Evolutionary conservation across 768 basidiomycete species (phyloP).

Genomic region (Naganishia antarctica): DNA sequence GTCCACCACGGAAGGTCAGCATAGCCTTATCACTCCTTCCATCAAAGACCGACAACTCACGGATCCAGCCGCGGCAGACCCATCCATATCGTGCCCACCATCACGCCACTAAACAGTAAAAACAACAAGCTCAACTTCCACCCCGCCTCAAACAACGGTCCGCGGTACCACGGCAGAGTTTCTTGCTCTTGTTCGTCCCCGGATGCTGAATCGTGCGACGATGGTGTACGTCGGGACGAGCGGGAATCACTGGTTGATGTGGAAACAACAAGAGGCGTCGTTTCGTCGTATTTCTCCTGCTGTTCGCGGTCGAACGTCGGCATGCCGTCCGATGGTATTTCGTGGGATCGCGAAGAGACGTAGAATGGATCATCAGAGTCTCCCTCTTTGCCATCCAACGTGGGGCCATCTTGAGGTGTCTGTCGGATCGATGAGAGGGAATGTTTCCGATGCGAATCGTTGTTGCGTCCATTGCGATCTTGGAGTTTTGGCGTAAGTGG

Average conservation of each 20-base stretch:
- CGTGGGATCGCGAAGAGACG: conserved; percentile 2
- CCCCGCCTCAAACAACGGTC: conserved; percentile 70
- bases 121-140: conserved; percentile 80
- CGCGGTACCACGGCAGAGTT: conserved; percentile 32
- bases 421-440: conserved; percentile 3
- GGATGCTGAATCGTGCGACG: not conserved
- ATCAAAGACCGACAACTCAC: conserved; percentile 53
- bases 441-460: not conserved
- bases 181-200: not conserved
- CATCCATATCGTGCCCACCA: conserved; percentile 73
- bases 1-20: conserved; percentile 22
- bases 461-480: too few species aligned
- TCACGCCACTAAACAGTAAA: conserved; percentile 60
- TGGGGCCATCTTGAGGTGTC: not conserved
- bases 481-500: too few species aligned
- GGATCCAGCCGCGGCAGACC: conserved; percentile 72
- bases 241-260: too few species aligned
- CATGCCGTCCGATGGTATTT: not conserved
- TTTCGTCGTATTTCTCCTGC: not conserved
- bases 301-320: not conserved
- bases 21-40: conserved; percentile 26
- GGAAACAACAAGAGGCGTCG: not conserved
- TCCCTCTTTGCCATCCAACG: not conserved
- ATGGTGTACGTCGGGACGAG: not conserved
- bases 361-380: not conserved